Percentiles rank a stretch among this genome's conserved stretches.
Evolutionary conservation across 139 green algal species (phyloP).

Genomic region (Coelastrella sp.): DNA sequence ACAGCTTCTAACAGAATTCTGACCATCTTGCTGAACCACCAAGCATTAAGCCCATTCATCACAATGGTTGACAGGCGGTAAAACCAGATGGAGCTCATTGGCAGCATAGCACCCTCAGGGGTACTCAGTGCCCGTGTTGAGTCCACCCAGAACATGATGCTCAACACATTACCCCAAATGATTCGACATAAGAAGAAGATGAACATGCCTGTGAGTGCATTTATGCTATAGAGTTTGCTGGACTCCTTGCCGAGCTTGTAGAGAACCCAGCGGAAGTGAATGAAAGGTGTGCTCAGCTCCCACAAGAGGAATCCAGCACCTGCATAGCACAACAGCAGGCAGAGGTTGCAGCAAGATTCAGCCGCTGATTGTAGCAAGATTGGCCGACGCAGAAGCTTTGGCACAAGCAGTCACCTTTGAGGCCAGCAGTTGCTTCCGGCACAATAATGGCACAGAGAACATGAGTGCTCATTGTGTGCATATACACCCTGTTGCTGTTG

Average conservation of each 20-base stretch:
- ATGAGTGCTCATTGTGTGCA: no score
- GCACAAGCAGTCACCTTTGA: no score
- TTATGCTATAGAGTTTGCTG: constrained; percentile 42
- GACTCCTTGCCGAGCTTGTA: constrained; percentile 61
- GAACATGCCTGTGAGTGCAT: constrained; percentile 52
- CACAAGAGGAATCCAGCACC: constrained; percentile 59
- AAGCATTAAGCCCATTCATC: constrained; percentile 59
- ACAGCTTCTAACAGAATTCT: constrained; percentile 49
- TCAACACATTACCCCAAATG: constrained; percentile 51
- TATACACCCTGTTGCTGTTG: no score
- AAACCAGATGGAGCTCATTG: constrained; percentile 38
- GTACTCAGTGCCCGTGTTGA: constrained; percentile 7
- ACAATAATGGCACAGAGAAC: no score
- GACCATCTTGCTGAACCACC: constrained; percentile 67
- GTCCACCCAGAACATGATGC: constrained; percentile 13
- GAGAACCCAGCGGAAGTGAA: constrained; percentile 69
- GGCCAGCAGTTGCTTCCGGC: no score
- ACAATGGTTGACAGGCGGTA: constrained; percentile 39
- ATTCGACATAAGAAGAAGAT: constrained; percentile 65
- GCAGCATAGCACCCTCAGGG: constrained; percentile 18
- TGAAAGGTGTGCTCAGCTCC: constrained; percentile 67
- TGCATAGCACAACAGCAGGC: constrained; percentile 14
- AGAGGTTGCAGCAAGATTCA: not conserved
- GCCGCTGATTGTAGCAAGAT: no score
- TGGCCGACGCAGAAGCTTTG: no score